Base-by-base conservation (phyloP, 257 asterid species). In the Lithospermum erythrorhizon region DNA sequence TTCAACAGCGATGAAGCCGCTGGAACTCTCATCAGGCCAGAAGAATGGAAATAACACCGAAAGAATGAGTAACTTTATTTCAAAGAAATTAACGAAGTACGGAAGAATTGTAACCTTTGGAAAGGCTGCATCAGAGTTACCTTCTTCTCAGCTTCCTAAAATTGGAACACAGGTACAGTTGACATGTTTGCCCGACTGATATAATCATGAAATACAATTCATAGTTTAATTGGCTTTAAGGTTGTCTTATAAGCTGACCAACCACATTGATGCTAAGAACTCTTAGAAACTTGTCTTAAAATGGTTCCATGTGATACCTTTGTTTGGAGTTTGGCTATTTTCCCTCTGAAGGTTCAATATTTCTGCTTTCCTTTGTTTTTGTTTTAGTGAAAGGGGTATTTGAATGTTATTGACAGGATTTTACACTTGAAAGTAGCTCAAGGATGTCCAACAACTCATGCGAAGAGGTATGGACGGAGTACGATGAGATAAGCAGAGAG, bases 71-170 rank as follows among this genome's bases (percentile, higher is more conserved):
- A 32, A 30, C 60, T 76, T 83, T 56, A 76, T 61, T 59, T 70
- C 73, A 6, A 78, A 72, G 53, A 85, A 76, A 53, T 53, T 66
- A 4, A 80, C 83, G 0, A 85, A 76, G 58, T 86, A 78, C 18
- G 95, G 98, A 37, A 83, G 94, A 70, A 70, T 91, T 13, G 59
- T 88, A 57, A 79, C 98, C 15, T 91, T 91, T 55, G 86, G 93
- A 65, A 84, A 82, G 73, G 63, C 51, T 49, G 82, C 94, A 47
- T 78, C 94, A 6, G 84, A 79, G 63, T 54, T 81, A 64, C 86
- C 76, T 57, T 84, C 94, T 56, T 73, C 91, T 3, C 69, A 73
- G 59, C 79, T 80, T 68, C 54, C 84, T 9, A 53, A 49, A 52
- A 53, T 68, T 35, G 74, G 21, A 60, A 55, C 75, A n/a, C 57